Evolutionary conservation across 2,329 filamentous ascomycete genomes (phyloP), one percentile per base, ranked within the genome.

Genomic region (Exophiala sideris): DNA sequence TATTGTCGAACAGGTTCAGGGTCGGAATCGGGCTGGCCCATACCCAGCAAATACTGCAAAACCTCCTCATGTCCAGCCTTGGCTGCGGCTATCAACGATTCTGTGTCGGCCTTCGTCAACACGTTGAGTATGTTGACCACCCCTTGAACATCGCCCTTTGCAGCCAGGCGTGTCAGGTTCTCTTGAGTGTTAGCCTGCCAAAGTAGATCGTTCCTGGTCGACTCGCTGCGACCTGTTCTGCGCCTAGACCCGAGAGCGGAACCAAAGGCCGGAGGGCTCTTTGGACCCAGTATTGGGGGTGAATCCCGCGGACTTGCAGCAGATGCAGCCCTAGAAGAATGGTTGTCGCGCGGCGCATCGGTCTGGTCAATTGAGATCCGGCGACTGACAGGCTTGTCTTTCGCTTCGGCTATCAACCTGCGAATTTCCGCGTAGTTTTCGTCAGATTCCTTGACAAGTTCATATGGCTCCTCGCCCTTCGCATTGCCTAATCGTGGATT

Each of bases 401-500:
- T 79, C n/a, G 83, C 80, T 38, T 86, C 85, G 34, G 83, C 77
- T 21, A 94, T 75, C 3, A 83, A 79, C 11, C 77, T 80, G 50
- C 89, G 85, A 38, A 96, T 94, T 56, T 91, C 88, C 12, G 85
- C 81, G n/a, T 84, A 85, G 57, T 94, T 86, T 2, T 95, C 88
- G 7, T 83, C 76, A 39, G 91, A 86, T 7, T 85, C 80, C 32
- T 83, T 83, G 9, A 96, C 82, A 52, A 94, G 81, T 62, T 96
- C 91, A 32, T 96, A 81, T 0, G 94, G 92, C 65, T 96, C 90
- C 67, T 96, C 87, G 4, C 94, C 94, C 64, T 91, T 87, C n/a
- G 89, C 85, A 67, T 97, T 96, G 44, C 91, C 86, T 62, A 91
- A 88, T 46, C 91, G 85, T 45, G 94, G 94, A 67, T 99, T 95